Conservation (phyloP, 768 basidiomycete genomes). For the Paxillus ammoniavirescens region DNA sequence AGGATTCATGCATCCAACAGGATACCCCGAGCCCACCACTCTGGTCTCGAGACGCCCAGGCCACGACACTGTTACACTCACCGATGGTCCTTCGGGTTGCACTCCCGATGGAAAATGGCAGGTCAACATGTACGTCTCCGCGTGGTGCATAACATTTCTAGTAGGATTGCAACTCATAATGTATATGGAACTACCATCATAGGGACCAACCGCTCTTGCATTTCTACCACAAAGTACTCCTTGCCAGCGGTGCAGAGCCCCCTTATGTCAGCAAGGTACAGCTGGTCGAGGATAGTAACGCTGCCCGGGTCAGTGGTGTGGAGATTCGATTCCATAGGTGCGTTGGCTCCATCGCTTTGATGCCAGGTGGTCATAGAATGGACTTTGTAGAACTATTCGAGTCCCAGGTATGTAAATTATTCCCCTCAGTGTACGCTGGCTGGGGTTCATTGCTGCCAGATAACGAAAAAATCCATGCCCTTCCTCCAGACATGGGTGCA, state of each 20-base stretch:
- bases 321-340: neutral
- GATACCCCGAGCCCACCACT: neutral
- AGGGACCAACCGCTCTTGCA: neutral
- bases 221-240: neutral
- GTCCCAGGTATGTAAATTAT: neutral
- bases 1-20: neutral
- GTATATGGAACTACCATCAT: neutral
- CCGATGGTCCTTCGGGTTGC: neutral
- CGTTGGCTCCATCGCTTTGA: neutral
- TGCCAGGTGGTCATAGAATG: neutral
- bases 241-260: neutral
- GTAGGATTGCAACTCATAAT: neutral
- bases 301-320: neutral
- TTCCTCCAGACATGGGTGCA: constrained; percentile 24
- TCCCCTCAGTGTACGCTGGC: neutral
- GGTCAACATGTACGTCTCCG: neutral
- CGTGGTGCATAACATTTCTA: neutral
- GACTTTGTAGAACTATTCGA: neutral
- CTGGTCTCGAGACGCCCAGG: neutral
- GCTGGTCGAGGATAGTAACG: neutral
- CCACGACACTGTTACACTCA: neutral
- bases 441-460: neutral
- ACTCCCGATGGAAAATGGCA: neutral
- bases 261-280: neutral
- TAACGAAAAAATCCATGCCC: constrained; percentile 2